phyloP scores from a whole-genome alignment of 75 land plant species.

The Larix kaempferi region DNA sequence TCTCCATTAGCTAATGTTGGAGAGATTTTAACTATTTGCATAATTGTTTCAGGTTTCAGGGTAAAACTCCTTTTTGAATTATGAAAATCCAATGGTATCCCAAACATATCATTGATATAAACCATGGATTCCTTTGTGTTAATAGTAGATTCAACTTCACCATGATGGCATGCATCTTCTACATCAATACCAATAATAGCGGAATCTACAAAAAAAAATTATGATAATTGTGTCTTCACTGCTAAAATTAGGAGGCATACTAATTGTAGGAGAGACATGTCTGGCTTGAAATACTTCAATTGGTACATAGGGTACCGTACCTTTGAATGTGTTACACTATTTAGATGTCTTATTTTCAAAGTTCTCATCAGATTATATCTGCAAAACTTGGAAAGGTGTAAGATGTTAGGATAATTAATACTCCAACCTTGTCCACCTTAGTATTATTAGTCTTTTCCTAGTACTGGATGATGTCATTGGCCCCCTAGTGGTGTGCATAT shows the following conservation, averaged over 20 bases:
- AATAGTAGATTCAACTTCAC: conserved; percentile 72
- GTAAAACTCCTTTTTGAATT: conserved; percentile 1
- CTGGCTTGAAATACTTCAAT: background rate
- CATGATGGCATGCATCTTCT: conserved; percentile 65
- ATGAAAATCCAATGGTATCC: conserved; percentile 51
- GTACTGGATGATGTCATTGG: too few species aligned
- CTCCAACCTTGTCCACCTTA: too few species aligned
- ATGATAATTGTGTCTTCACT: conserved; percentile 55
- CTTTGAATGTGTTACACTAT: conserved; percentile 15
- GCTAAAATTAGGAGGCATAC: background rate
- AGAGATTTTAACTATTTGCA: background rate
- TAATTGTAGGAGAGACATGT: background rate
- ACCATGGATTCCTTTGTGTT: conserved; percentile 73
- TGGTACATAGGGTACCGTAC: background rate
- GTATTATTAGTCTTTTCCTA: too few species aligned
- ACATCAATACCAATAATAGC: conserved; percentile 33
- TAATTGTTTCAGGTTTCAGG: background rate
- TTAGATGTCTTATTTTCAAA: conserved; percentile 8
- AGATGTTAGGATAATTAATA: too few species aligned
- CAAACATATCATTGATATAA: conserved; percentile 82
- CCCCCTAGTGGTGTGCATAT: too few species aligned
- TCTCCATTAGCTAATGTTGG: background rate
- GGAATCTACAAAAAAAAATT: conserved; percentile 51
- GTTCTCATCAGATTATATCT: conserved; percentile 4
- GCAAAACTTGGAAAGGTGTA: conserved; percentile 5